Base-by-base conservation (phyloP, 805 yeast genomes). In the Saturnispora sanitii region DNA sequence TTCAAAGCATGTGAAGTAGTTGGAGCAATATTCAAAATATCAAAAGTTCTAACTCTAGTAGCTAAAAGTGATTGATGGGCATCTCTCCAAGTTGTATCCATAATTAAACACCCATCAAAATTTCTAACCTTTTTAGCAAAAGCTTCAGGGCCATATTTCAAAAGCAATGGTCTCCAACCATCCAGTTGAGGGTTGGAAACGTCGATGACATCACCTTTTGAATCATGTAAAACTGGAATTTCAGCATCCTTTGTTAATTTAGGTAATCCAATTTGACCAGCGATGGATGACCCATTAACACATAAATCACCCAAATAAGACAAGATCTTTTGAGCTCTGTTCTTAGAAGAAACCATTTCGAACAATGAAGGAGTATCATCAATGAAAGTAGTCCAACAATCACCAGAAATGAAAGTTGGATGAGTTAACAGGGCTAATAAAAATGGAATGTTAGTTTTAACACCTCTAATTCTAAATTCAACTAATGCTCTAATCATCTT, bases 1-100 rank as follows among this genome's bases (percentile, higher is more conserved):
- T 80, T 65, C 53, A 87, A 67, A 17, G 95, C 97, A 57, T 82
- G 80, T 3, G 96, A 84, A 25, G 99, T 92, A 43, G 94, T 77
- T 45, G 87, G 88, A 18, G 98, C 99, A 67, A 92, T 85, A 52
- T 87, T 82, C 39, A 81, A 68, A 56, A 92, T 68, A 64, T 92
- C 99, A 52, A 83, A 74, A 19, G 98, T 92, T 67, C 99, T 79
- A 29, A 92, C 94, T 66, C 98, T 82, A 32, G 99, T 92, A 8
- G 99, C 99, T 57, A 92, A 72, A 53, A 92, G 68, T 19, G 96
- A 88, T 71, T 92, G 99, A 67, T 92, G 98, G 28, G 98, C 98
- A 65, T 92, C 99, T 78, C 99, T 86, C 99, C 99, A 92, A 8
- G 99, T 92, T 41, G 99, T 92, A 64, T 92, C 99, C 85, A 94